Evolutionary conservation across 257 asterid genomes (phyloP).

Genomic region (Cinchona pubescens): DNA sequence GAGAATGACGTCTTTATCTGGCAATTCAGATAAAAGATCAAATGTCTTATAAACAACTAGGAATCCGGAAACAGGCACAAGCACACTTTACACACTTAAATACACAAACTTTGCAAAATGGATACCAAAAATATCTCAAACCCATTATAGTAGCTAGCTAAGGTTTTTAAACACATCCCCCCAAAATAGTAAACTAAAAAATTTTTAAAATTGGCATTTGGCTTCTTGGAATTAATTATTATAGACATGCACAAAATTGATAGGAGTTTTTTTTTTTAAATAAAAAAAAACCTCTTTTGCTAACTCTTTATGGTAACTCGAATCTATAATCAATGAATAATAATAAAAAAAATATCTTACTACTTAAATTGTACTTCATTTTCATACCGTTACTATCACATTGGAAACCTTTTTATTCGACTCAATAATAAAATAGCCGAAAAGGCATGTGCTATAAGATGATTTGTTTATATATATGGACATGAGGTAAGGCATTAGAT

Average conservation of each 20-base stretch:
- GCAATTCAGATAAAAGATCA: not conserved
- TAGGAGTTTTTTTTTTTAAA: too few species aligned
- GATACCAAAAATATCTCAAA: not conserved
- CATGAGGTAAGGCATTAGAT: slow-evolving; percentile 13
- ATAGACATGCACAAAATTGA: not conserved
- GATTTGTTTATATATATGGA: not conserved
- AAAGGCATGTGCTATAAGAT: slow-evolving; percentile 15
- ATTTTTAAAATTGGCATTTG: slow-evolving; percentile 10
- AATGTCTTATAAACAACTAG: not conserved
- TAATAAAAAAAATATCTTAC: too few species aligned
- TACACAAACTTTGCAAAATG: too few species aligned
- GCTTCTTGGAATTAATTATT: not conserved
- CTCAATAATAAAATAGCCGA: not conserved
- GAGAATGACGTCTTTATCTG: not conserved
- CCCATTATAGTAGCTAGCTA: not conserved
- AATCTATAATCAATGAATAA: too few species aligned
- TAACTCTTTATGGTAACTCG: too few species aligned
- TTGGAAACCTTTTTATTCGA: not conserved
- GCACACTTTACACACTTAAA: not conserved
- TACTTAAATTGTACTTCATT: too few species aligned
- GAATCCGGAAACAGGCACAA: not conserved
- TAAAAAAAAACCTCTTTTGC: too few species aligned
- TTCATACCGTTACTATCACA: slow-evolving; percentile 1
- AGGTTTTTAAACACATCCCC: too few species aligned
- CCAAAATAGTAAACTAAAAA: too few species aligned